Evolutionary conservation across 768 basidiomycete genomes (phyloP), one percentile per base, ranked within the genome.

Genomic region (Pisolithus marmoratus): DNA sequence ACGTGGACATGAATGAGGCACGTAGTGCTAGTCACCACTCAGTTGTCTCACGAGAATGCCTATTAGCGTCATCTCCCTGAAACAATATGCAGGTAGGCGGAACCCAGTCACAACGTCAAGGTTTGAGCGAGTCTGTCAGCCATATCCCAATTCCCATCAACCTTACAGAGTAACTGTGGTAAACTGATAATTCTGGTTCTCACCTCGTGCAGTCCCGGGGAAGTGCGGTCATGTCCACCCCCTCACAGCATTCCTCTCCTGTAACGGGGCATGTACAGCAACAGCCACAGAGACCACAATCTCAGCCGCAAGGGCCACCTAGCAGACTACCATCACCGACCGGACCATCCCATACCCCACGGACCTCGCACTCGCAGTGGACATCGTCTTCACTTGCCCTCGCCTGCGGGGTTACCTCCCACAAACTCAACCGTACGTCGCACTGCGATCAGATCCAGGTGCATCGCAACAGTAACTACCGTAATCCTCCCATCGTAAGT

Each of bases 241-340:
- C 69, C 50, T 61, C 67, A 53, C 79, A 75, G 51, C 75, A 77
- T 53, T 76, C 78, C 38, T 74, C 76, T 4, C 71, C 71, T 50
- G 72, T 74, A 63, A 68, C 62, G 49, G 56, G 69, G 20, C 77
- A 75, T 46, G 60, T 60, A 40, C 59, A 62, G 31, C 60, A 62
- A 19, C 72, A 67, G 55, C 76, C 81, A 38, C 77, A 78, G 53
- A n/a, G n/a, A n/a, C n/a, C n/a, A n/a, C n/a, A n/a, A n/a, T n/a
- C n/a, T n/a, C n/a, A n/a, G n/a, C n/a, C n/a, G n/a, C n/a, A n/a
- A n/a, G n/a, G n/a, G n/a, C n/a, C n/a, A n/a, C n/a, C n/a, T n/a
- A n/a, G n/a, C n/a, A n/a, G n/a, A n/a, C n/a, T n/a, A n/a, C n/a
- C n/a, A n/a, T n/a, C n/a, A n/a, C n/a, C n/a, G n/a, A 60, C 75